Percentiles rank a stretch among this genome's conserved stretches.
Conservation (phyloP, 1,284 basidiomycete species). For the Heterobasidion parviporum region DNA sequence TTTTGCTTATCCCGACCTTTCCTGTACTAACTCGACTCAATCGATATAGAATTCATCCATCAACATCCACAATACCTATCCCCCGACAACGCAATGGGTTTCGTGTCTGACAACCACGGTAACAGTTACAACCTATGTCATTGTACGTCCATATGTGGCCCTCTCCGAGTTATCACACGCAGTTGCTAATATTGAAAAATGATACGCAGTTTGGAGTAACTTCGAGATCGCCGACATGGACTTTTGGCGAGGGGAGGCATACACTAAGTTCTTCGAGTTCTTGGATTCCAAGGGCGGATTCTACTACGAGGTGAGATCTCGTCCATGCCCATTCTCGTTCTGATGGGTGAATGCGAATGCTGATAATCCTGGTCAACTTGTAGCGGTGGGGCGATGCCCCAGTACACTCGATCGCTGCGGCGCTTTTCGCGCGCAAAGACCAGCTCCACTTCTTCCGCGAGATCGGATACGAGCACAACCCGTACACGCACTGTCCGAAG, state of each 20-base stretch:
- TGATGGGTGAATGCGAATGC: no score
- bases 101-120: slow-evolving; percentile 60
- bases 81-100: slow-evolving; percentile 59
- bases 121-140: slow-evolving; percentile 69
- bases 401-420: slow-evolving; percentile 65
- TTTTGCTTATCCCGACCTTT: not conserved
- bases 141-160: slow-evolving; percentile 30
- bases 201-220: slow-evolving; percentile 57
- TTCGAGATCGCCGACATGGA: slow-evolving; percentile 71
- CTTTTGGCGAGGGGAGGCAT: slow-evolving; percentile 54
- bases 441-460: slow-evolving; percentile 66
- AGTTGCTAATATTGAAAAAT: not conserved
- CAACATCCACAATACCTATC: slow-evolving; percentile 56
- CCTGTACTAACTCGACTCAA: not conserved
- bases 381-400: slow-evolving; percentile 80
- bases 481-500: slow-evolving; percentile 44
- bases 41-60: slow-evolving; percentile 47
- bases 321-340: not conserved
- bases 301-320: slow-evolving; percentile 56
- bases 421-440: slow-evolving; percentile 24
- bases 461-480: slow-evolving; percentile 50
- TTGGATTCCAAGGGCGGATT: slow-evolving; percentile 70
- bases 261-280: slow-evolving; percentile 65
- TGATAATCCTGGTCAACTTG: slow-evolving; percentile 7
- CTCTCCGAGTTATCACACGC: not conserved